Base-by-base conservation (phyloP, 148 eudicot genomes). In the Silene conica region DNA sequence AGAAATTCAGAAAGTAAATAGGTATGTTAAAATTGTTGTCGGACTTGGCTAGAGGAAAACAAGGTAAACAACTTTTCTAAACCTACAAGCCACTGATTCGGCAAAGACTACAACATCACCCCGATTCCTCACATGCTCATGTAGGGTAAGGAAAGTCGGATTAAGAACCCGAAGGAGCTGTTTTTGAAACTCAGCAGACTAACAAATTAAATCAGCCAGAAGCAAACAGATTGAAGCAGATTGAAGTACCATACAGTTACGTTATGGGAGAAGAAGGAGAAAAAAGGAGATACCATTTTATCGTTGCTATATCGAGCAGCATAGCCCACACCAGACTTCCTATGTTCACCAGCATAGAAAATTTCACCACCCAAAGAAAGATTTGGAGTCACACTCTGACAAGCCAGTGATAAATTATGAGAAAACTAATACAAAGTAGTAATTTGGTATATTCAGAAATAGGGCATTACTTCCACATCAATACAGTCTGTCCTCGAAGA, bases 331-430 rank as follows among this genome's bases (percentile, higher is more conserved):
- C 96, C 97, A 69, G 98, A 94, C 76, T 94, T 92, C 45, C 98
- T 79, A 76, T 88, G 97, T 75, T 94, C 93, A 79, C 97, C 98
- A 73, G 93, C 82, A 93, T 96, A 94, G 80, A 90, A 92, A 46
- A 94, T 87, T 90, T 94, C 98, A 79, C 93, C 98, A 41, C 98
- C 98, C 78, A 94, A 65, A 41, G 97, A 84, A 56, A 94, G 78
- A 82, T 87, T 74, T 18, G 92, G 92, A 14, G 96, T 91, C 81
- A 94, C 87, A 85, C 92, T 94, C 98, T 94, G 90, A 86, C 87
- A 80, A 71, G 63, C 71, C 13, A n/a, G 5, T 34, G 54, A 15
- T 12, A 63, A 76, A 15, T 50, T 63, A 72, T 26, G 54, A 8
- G 38, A 63, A 50, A 76, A 57, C 21, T 59, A 43, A 64, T 10